Evolutionary conservation across 176 grass and related monocot species (phyloP), one percentile per base, ranked within the genome.

Genomic region (Oropetium thomaeum): DNA sequence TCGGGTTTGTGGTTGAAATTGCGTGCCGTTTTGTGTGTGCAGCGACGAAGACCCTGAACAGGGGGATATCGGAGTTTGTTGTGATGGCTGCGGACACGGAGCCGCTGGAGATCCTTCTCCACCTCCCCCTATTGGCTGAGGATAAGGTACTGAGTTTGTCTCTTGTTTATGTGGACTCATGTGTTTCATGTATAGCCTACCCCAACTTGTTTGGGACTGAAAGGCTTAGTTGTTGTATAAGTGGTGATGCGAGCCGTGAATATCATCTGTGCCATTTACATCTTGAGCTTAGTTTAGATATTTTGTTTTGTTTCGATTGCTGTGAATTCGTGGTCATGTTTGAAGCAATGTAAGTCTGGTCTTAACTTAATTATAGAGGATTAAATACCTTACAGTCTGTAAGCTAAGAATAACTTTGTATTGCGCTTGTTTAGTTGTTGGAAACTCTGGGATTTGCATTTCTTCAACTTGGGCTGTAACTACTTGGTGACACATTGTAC

Each of bases 71-170:
- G 6, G 91, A 94, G 88, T 94, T 94, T 58, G 87, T 94, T 28
- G 91, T 94, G 68, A 94, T 94, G 91, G 91, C 91, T 41, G 91
- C 91, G 2, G 91, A 94, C 76, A 85, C 91, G 22, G 91, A 94
- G 78, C 91, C 91, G 5, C 81, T 94, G 8, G 91, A 94, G 77
- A 94, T 94, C 82, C 91, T 94, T 32, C 91, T 94, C 35, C 91
- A 94, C 68, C 88, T 94, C 11, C 91, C 91, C 17, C 83, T 94
- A 65, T 69, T 94, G 31, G 91, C 91, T 11, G 91, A 94, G 72
- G 91, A 94, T 71, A 94, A 94, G 81, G 91, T 90, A 70, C 27
- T 8, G 30, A 42, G 26, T 37, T 65, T 41, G 4, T n/a, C n/a
- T n/a, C n/a, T n/a, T n/a, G n/a, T n/a, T n/a, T n/a, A n/a, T n/a